A percentile compares a stretch with the other conserved stretches of the same genome.
These are phyloP conservation scores for Elongisporangium prolatum DNA, from an alignment of 352 stramenopile species.

Conservation along the genomic window DNA sequence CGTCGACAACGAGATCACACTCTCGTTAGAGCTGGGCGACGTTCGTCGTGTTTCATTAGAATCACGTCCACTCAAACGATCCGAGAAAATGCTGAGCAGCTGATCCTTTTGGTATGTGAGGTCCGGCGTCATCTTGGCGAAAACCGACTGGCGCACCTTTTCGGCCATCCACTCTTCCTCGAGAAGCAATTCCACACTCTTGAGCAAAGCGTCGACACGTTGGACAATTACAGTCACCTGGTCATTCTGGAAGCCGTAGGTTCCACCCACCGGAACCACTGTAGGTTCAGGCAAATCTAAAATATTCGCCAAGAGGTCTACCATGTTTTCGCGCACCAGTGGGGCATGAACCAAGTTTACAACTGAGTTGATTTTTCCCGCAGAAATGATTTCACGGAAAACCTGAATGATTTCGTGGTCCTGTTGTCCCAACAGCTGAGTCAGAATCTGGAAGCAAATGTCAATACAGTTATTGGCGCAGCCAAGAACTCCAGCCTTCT, in stretches of 20 bases:
- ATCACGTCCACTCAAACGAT: constrained; percentile 56
- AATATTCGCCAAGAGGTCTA: constrained; percentile 80
- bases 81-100: constrained; percentile 66
- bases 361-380: constrained; percentile 36
- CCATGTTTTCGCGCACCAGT: constrained; percentile 76
- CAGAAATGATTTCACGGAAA: constrained; percentile 62
- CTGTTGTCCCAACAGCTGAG: constrained; percentile 66
- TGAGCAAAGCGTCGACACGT: constrained; percentile 67
- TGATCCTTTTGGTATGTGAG: constrained; percentile 78
- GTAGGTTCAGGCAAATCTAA: constrained; percentile 78
- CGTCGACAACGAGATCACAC: constrained; percentile 69
- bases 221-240: constrained; percentile 76
- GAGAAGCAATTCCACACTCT: constrained; percentile 82
- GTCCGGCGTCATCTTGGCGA: constrained; percentile 72
- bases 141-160: constrained; percentile 73
- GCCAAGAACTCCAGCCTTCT: constrained; percentile 65
- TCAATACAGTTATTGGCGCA: constrained; percentile 78
- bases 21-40: constrained; percentile 76
- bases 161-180: constrained; percentile 86
- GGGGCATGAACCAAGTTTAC: constrained; percentile 75
- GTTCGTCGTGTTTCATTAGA: constrained; percentile 34
- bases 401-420: constrained; percentile 59
- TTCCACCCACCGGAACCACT: constrained; percentile 42
- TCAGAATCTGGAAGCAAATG: constrained; percentile 78
- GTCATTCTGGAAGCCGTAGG: constrained; percentile 64